These are phyloP conservation scores for Ulmus americana DNA, from an alignment of 331 rosid species.

Conservation along the genomic window DNA sequence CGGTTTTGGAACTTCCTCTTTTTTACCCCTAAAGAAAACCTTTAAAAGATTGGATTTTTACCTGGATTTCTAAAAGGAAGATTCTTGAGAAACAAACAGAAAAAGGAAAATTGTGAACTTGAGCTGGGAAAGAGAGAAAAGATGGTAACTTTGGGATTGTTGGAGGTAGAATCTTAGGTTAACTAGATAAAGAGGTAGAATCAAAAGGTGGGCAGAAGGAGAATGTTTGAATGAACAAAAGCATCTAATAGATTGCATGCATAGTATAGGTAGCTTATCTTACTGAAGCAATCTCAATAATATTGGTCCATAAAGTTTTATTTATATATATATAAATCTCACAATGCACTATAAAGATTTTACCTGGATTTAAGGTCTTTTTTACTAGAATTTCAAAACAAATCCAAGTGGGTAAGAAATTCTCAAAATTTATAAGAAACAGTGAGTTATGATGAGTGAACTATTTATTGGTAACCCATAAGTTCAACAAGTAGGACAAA, in stretches of 20 bases:
- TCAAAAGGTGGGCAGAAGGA: constrained; percentile 3
- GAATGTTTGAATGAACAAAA: constrained; percentile 33
- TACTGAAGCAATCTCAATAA: constrained; percentile 11
- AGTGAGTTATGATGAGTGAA: no score
- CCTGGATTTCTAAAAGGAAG: background rate
- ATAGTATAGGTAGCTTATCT: background rate
- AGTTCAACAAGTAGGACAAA: background rate
- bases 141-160: constrained; percentile 1
- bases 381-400: background rate
- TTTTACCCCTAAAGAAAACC: background rate
- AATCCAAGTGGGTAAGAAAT: background rate
- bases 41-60: background rate
- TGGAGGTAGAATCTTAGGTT: constrained; percentile 23
- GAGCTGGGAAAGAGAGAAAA: background rate
- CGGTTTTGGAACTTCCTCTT: constrained; percentile 16
- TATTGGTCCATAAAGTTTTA: background rate
- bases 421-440: no score
- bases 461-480: no score
- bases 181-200: constrained; percentile 15
- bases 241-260: constrained; percentile 19
- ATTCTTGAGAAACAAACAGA: background rate
- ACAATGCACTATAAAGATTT: background rate
- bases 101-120: background rate
- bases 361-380: background rate
- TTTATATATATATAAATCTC: background rate